Conservation (phyloP, 2,329 filamentous ascomycete genomes). For the Xylaria sp. region DNA sequence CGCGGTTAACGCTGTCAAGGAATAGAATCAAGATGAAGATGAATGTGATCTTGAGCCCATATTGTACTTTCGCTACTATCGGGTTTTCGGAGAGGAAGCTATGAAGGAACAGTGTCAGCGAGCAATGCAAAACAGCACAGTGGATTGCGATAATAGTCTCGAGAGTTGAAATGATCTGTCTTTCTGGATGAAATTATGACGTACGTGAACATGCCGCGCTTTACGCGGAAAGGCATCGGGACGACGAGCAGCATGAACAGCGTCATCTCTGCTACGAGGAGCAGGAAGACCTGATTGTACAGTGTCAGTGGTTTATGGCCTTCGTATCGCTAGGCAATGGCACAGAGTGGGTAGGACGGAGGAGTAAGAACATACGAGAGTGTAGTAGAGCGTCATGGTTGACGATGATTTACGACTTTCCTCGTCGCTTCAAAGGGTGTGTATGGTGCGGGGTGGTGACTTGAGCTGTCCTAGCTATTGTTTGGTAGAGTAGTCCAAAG, state of each 20-base stretch:
- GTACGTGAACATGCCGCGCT: slow-evolving; percentile 83
- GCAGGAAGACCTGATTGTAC: slow-evolving; percentile 76
- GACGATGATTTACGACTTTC: slow-evolving; percentile 36
- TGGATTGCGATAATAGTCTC: neutral
- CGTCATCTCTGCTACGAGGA: slow-evolving; percentile 84
- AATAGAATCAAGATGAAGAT: slow-evolving; percentile 99
- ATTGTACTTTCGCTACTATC: slow-evolving; percentile 89
- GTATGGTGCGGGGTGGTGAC: slow-evolving; percentile 15
- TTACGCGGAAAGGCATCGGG: slow-evolving; percentile 87
- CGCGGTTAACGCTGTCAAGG: slow-evolving; percentile 93
- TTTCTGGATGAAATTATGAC: slow-evolving; percentile 43
- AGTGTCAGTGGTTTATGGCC: slow-evolving; percentile 44
- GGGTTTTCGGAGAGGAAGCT: slow-evolving; percentile 94
- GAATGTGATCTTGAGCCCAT: slow-evolving; percentile 98
- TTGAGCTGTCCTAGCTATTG: slow-evolving; percentile 13
- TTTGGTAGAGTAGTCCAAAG: slow-evolving; percentile 11
- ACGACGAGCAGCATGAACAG: slow-evolving; percentile 84
- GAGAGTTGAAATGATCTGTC: neutral
- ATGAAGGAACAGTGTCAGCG: slow-evolving; percentile 30
- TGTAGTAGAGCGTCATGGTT: slow-evolving; percentile 64
- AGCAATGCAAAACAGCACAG: neutral
- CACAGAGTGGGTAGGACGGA: neutral
- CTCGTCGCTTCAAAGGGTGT: slow-evolving; percentile 30
- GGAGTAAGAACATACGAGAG: slow-evolving; percentile 54
- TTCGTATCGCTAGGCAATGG: neutral